Base-by-base conservation (phyloP, 306 rosid genomes). In the Fragaria vesca region DNA sequence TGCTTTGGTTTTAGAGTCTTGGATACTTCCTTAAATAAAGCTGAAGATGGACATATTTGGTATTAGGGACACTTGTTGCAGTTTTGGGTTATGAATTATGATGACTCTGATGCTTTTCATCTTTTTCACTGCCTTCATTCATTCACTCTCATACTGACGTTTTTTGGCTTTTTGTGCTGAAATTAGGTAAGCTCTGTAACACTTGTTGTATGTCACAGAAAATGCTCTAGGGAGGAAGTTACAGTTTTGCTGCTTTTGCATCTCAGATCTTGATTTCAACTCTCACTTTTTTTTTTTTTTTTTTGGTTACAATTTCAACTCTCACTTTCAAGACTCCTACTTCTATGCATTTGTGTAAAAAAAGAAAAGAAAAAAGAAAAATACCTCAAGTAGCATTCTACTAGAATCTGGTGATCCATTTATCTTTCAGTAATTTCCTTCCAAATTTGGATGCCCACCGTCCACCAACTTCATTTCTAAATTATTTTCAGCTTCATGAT, bases 1-100 rank as follows among this genome's bases (percentile, higher is more conserved):
- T 42, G 46, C 69, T 65, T 65, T 65, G 69, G 72, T 20, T 67
- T 67, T 67, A 9, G 72, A 40, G 32, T 67, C 51, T 67, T 67
- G 72, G 72, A 67, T 65, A 11, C 69, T 65, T 34, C 26, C 77
- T 94, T 90, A 94, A 84, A 90, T 92, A 92, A 85, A 67, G 70
- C 18, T 72, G 16, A 60, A 36, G 17, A 58, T 9, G 75, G 81
- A 51, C 18, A 21, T n/a, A 24, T 15, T 1, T 40, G 63, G 66
- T 54, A 82, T 9, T 76, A 47, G 34, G 15, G 68, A 71, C 60
- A 71, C 52, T 55, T 28, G 77, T 50, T 18, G 3, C 43, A 32
- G 32, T 40, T 34, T 15, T n/a, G 38, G 75, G 70, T 28, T 11
- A 21, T 24, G 26, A 6, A 42, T 42, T 42, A 34, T 47, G 46